Evolutionary conservation across 2,329 filamentous ascomycete genomes (phyloP).

Genomic region (Periglandula ipomoeae): DNA sequence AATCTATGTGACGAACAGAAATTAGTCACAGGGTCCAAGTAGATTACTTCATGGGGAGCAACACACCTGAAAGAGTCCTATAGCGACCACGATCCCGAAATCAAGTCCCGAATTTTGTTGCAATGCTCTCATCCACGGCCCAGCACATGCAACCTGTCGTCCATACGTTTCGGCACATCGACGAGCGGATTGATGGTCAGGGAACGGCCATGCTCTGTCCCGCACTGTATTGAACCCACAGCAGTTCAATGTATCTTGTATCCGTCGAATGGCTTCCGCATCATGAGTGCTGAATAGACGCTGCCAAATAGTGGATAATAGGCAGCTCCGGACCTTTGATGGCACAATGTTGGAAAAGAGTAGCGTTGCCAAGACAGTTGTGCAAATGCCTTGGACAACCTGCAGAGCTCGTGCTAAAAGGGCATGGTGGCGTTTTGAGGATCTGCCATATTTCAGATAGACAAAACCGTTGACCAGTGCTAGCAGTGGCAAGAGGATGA

Average conservation of each 20-base stretch:
- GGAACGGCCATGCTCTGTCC: constrained; percentile 51
- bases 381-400: constrained; percentile 7
- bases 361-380: constrained; percentile 11
- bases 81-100: constrained; percentile 33
- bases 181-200: constrained; percentile 24
- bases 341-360: constrained; percentile 11
- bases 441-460: background rate
- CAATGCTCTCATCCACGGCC: constrained; percentile 33
- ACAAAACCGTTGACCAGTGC: background rate
- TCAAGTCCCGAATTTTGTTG: constrained; percentile 34
- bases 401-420: constrained; percentile 5
- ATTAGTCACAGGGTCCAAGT: background rate
- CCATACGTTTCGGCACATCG: constrained; percentile 35
- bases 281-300: constrained; percentile 30
- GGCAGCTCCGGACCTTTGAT: constrained; percentile 9
- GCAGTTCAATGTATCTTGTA: constrained; percentile 54
- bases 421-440: background rate
- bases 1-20: background rate
- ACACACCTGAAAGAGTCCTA: constrained; percentile 39
- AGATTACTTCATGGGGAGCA: background rate
- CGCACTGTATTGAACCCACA: constrained; percentile 47
- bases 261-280: constrained; percentile 35
- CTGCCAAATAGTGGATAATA: constrained; percentile 14
- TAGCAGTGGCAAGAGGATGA: constrained; percentile 2
- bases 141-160: constrained; percentile 35